Evolutionary conservation across 169 alveolate species (phyloP).

Genomic region (Cyclospora cayetanensis): DNA sequence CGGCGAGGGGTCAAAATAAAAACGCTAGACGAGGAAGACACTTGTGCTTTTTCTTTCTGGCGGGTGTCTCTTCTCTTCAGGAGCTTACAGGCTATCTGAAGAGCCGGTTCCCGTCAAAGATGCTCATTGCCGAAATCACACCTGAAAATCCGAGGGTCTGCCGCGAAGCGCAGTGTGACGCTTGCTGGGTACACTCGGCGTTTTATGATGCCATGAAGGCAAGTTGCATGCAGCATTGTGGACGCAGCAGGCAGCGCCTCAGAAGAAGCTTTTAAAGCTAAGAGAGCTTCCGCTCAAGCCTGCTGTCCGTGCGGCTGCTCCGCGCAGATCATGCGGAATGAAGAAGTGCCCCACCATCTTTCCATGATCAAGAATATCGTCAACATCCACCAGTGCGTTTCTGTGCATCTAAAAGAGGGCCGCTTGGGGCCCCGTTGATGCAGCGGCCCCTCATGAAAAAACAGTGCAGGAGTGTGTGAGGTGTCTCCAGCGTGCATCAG

Average conservation of each 20-base stretch:
- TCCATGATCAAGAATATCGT: slow-evolving; percentile 20
- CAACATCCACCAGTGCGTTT: slow-evolving; percentile 12
- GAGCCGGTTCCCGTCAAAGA: slow-evolving; percentile 58
- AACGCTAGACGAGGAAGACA: no score
- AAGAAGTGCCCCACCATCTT: background rate
- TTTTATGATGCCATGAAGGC: slow-evolving; percentile 75
- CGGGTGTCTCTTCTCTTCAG: slow-evolving; percentile 13
- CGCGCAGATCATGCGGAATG: slow-evolving; percentile 17
- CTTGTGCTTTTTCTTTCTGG: no score
- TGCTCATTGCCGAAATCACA: slow-evolving; percentile 76
- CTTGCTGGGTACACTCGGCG: slow-evolving; percentile 78
- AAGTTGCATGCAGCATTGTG: no score
- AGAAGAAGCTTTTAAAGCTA: no score
- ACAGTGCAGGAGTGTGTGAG: no score
- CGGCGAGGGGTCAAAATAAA: no score
- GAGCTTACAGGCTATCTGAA: slow-evolving; percentile 31
- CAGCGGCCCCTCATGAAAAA: no score
- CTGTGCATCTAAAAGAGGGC: no score
- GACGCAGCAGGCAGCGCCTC: background rate
- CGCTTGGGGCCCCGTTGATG: no score
- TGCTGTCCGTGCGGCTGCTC: background rate
- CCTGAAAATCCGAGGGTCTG: slow-evolving; percentile 76
- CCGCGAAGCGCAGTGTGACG: slow-evolving; percentile 72
- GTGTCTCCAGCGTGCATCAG: no score
- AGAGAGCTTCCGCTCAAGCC: background rate